Evolutionary conservation across 1,284 basidiomycete species (phyloP).

Genomic region (Apiotrichum mycotoxinovorans): DNA sequence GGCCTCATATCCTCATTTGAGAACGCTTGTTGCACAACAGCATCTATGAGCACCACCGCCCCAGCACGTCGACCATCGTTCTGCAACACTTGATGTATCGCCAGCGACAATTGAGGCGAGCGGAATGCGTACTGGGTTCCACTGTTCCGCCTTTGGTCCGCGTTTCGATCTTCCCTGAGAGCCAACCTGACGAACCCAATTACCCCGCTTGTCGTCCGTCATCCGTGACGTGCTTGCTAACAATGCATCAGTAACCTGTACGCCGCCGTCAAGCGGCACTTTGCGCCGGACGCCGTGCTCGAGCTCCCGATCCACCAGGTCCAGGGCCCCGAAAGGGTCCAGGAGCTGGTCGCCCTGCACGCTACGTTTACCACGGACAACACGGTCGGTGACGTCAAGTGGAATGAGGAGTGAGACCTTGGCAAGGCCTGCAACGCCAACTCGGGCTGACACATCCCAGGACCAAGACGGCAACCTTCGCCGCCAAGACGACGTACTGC

Average conservation of each 20-base stretch:
- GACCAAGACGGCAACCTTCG: slow-evolving; percentile 25
- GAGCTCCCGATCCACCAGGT: slow-evolving; percentile 19
- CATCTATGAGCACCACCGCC: too few species aligned
- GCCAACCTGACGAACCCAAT: too few species aligned
- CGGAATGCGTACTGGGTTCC: too few species aligned
- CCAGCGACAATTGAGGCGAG: too few species aligned
- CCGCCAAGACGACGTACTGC: slow-evolving; percentile 23
- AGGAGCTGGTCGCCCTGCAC: slow-evolving; percentile 31
- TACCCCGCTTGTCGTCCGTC: background rate
- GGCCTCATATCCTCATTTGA: too few species aligned
- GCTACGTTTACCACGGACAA: slow-evolving; percentile 18
- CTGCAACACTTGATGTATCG: background rate
- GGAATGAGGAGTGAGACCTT: slow-evolving; percentile 33
- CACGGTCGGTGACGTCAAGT: slow-evolving; percentile 29
- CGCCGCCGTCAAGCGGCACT: slow-evolving; percentile 34
- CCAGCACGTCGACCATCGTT: background rate
- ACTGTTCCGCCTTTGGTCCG: background rate
- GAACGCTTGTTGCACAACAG: too few species aligned
- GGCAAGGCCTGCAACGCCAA: too few species aligned
- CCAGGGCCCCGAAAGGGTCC: slow-evolving; percentile 29
- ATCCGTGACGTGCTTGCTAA: background rate
- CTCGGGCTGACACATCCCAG: slow-evolving; percentile 11
- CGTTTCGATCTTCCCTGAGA: too few species aligned
- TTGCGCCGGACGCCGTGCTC: slow-evolving; percentile 32
- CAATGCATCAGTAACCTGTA: slow-evolving; percentile 10